Percentiles rank a stretch among this genome's conserved stretches.
Conservation (phyloP, 768 basidiomycete species). For the Auriscalpium microsporum region DNA sequence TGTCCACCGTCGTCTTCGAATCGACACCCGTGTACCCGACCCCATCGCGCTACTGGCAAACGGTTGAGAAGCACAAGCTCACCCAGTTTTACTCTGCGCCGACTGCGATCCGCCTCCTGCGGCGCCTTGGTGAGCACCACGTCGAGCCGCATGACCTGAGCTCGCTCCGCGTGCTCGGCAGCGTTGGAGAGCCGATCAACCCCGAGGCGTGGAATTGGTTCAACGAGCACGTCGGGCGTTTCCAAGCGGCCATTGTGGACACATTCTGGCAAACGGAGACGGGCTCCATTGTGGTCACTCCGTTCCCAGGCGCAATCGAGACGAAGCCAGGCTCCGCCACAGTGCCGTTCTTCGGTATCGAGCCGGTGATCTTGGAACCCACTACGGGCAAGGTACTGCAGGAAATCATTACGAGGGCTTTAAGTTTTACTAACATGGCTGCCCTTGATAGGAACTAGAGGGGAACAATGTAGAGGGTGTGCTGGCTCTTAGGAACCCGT, state of each 20-base stretch:
- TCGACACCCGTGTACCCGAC: constrained; percentile 96
- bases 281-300: constrained; percentile 89
- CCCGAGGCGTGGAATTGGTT: constrained; percentile 99
- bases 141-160: constrained; percentile 77
- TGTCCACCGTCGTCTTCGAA: constrained; percentile 88
- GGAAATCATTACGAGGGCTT: too few species aligned
- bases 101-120: constrained; percentile 89
- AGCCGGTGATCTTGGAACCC: constrained; percentile 82
- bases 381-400: constrained; percentile 50
- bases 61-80: constrained; percentile 84
- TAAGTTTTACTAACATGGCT: too few species aligned
- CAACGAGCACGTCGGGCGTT: constrained; percentile 86
- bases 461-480: constrained; percentile 90
- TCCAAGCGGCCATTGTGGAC: constrained; percentile 88
- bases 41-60: constrained; percentile 94
- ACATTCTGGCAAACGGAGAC: constrained; percentile 99
- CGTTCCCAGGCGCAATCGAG: constrained; percentile 91
- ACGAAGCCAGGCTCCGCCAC: constrained; percentile 97
- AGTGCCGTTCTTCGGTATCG: constrained; percentile 95
- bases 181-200: constrained; percentile 97
- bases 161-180: constrained; percentile 79
- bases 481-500: constrained; percentile 75
- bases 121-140: constrained; percentile 78
- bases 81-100: constrained; percentile 96
- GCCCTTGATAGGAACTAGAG: constrained; percentile 39